Evolutionary conservation across 225 moss, liverwort and hornwort species (phyloP), one percentile per base, ranked within the genome.

Genomic region (Lunularia cruciata): DNA sequence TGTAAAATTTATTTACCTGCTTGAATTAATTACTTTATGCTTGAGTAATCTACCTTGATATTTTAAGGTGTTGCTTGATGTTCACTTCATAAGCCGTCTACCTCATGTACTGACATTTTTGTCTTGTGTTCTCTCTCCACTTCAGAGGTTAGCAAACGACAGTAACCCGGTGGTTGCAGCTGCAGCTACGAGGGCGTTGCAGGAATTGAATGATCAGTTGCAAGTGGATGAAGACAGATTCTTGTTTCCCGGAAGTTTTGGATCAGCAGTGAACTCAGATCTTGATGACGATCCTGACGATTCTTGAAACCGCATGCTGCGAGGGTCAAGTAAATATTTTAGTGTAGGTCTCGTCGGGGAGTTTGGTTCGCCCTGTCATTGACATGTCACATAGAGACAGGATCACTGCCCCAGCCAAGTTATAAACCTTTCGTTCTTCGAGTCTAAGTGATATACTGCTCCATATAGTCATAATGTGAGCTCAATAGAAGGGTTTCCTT

Each of bases 121-220:
- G 13, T 8, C 3, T 70, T 39, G 19, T 51, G 32, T 49, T 33
- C 18, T 48, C 26, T 32, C n/a, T 27, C 32, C 32, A 15, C 26
- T 68, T 54, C 88, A 95, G 95, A 90, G 84, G 73, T 76, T 95
- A 55, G 92, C 95, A 9, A 72, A 71, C 76, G 95, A 95, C 77
- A 85, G 80, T 47, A 95, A 90, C 38, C 81, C 86, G 19, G 83
- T 81, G 40, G 95, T 95, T 46, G 88, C 95, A 63, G 86, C 86
- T 36, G 95, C 95, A 46, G 95, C 94, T 2, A 81, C 78, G 26
- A 92, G 83, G 69, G 94, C 89, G 12, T 84, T 92, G 38, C 48
- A 57, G 37, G 91, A 92, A 71, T 77, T 95, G 18, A 84, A 92
- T 61, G 74, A 78, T 23, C 89, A 92, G 74, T 86, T 82, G 85